Evolutionary conservation across 2,329 filamentous ascomycete genomes (phyloP).

Genomic region (Didymella pomorum): DNA sequence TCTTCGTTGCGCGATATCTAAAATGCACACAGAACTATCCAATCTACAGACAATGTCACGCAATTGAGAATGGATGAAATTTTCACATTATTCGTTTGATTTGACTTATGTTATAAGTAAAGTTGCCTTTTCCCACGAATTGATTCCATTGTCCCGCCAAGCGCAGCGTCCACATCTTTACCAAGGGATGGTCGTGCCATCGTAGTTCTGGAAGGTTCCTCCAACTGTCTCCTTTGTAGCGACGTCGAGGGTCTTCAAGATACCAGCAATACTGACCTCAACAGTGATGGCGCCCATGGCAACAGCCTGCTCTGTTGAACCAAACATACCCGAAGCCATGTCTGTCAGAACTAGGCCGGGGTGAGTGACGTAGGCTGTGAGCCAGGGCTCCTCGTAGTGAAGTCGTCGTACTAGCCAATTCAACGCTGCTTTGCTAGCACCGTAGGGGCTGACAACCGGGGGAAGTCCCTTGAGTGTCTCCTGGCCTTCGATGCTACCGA

Average conservation of each 20-base stretch:
- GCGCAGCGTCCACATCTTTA: no score
- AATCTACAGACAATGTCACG: no score
- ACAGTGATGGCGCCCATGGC: conserved; percentile 1
- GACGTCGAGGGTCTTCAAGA: not conserved
- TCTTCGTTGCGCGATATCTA: no score
- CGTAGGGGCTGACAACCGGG: not conserved
- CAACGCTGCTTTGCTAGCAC: conserved; percentile 1
- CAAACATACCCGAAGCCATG: not conserved
- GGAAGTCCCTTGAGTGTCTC: not conserved
- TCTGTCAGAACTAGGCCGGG: conserved; percentile 8
- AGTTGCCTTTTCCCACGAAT: no score
- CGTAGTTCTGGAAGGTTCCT: conserved; percentile 3
- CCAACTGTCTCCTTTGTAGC: not conserved
- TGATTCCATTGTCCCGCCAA: no score
- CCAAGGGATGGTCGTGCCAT: conserved; percentile 1
- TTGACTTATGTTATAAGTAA: no score
- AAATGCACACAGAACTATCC: no score
- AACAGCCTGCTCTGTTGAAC: not conserved
- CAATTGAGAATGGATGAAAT: no score
- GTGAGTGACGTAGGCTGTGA: not conserved
- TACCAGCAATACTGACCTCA: not conserved
- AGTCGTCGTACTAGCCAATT: conserved; percentile 2
- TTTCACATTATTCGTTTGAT: no score
- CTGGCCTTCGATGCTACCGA: not conserved
- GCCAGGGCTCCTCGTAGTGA: conserved; percentile 3